These are phyloP conservation scores for Boletus nobilissimus DNA, from an alignment of 1,284 basidiomycete genomes.

Conservation along the genomic window DNA sequence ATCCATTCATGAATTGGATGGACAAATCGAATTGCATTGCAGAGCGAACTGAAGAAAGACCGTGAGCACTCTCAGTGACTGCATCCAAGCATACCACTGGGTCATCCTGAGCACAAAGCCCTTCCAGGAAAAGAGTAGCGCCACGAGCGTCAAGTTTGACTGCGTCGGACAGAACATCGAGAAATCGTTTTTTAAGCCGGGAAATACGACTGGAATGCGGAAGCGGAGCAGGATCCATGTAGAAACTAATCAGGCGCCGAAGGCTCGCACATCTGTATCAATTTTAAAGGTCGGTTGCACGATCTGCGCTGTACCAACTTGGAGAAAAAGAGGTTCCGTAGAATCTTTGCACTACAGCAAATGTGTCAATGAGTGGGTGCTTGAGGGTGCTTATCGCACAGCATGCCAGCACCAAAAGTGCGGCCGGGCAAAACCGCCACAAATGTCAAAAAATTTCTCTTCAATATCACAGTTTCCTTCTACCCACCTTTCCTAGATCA, in stretches of 20 bases:
- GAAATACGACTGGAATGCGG: slow-evolving; percentile 14
- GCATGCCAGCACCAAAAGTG: too few species aligned
- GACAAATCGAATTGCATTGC: slow-evolving; percentile 39
- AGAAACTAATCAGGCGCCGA: not conserved
- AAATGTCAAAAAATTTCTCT: too few species aligned
- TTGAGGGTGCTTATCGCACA: not conserved
- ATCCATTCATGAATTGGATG: slow-evolving; percentile 56
- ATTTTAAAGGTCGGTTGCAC: not conserved
- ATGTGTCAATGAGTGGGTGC: too few species aligned
- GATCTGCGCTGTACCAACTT: slow-evolving; percentile 15
- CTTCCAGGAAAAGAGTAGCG: slow-evolving; percentile 57
- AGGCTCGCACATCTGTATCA: not conserved
- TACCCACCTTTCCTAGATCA: not conserved
- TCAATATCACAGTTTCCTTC: not conserved
- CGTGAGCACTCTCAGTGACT: slow-evolving; percentile 28
- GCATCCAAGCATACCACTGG: slow-evolving; percentile 28
- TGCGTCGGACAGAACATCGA: slow-evolving; percentile 32
- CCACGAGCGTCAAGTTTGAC: slow-evolving; percentile 28
- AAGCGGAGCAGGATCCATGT: slow-evolving; percentile 17
- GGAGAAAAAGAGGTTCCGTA: not conserved
- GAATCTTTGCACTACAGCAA: too few species aligned
- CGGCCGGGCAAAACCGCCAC: too few species aligned
- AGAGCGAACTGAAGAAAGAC: slow-evolving; percentile 39
- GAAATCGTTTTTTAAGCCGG: slow-evolving; percentile 34
- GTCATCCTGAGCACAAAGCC: slow-evolving; percentile 53